These are phyloP conservation scores for Cucurbita moschata DNA, from an alignment of 306 rosid species.

Conservation along the genomic window DNA sequence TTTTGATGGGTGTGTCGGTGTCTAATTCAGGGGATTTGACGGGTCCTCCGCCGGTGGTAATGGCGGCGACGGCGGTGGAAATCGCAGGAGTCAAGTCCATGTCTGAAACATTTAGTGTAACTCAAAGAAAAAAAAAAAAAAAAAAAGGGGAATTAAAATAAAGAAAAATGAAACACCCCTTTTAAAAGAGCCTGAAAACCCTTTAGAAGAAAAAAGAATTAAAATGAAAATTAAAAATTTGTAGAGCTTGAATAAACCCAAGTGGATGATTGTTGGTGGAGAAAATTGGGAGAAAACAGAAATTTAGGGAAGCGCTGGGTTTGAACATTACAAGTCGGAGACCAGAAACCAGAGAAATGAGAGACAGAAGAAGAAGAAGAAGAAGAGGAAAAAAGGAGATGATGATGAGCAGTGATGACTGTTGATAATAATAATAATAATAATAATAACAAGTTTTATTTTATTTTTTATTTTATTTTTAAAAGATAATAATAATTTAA, in stretches of 20 bases:
- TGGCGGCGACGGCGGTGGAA: neutral
- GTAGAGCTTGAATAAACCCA: neutral
- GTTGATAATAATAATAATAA: conserved; percentile 52
- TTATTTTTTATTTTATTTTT: too few species aligned
- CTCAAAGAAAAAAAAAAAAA: neutral
- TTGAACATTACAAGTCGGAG: neutral
- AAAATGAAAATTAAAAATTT: neutral
- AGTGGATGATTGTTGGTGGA: neutral
- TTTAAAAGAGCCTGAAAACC: neutral
- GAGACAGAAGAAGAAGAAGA: neutral
- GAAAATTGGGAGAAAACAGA: neutral
- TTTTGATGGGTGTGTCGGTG: conserved; percentile 30
- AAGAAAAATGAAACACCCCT: neutral
- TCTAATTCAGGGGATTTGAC: conserved; percentile 8
- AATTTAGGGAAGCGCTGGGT: neutral
- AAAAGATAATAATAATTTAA: too few species aligned
- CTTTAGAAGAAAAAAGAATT: neutral
- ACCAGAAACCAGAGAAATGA: neutral
- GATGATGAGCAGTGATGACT: conserved; percentile 47
- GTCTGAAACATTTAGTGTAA: conserved; percentile 8
- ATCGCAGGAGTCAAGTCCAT: conserved; percentile 5
- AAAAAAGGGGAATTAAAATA: neutral
- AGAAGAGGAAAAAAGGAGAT: conserved; percentile 10
- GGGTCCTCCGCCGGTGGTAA: neutral
- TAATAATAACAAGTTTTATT: too few species aligned